A percentile compares a stretch with the other conserved stretches of the same genome.
These are phyloP conservation scores for Mortierella sp. DNA, from an alignment of 371 early-diverging fungal genomes.

Conservation along the genomic window DNA sequence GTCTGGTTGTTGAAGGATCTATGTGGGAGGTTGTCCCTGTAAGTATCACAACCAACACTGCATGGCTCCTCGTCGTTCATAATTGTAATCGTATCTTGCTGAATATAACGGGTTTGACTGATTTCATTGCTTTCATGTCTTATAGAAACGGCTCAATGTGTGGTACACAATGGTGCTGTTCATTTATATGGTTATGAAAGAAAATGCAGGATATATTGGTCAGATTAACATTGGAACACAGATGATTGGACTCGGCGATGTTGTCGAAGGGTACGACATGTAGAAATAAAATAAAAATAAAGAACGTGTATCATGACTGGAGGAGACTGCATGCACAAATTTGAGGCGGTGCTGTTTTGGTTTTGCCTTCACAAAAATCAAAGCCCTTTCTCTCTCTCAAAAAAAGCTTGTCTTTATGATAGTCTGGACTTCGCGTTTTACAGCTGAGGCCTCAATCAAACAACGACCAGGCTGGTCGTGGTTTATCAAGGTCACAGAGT, in stretches of 20 bases:
- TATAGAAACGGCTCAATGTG: slow-evolving; percentile 55
- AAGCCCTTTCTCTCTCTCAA: no score
- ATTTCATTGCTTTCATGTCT: not conserved
- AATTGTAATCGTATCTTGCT: no score
- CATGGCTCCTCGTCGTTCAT: no score
- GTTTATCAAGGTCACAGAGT: no score
- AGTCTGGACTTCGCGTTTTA: no score
- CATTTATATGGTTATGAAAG: slow-evolving; percentile 55
- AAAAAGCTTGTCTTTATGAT: no score
- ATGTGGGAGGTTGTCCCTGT: slow-evolving; percentile 57
- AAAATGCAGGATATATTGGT: slow-evolving; percentile 50
- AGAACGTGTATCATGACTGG: not conserved
- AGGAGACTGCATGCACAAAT: no score
- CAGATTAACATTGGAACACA: slow-evolving; percentile 50
- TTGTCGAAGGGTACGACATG: slow-evolving; percentile 51
- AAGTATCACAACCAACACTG: slow-evolving; percentile 8
- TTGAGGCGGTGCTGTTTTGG: no score
- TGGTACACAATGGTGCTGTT: slow-evolving; percentile 57
- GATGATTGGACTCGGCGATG: slow-evolving; percentile 45
- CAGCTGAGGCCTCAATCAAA: no score
- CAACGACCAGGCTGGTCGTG: no score
- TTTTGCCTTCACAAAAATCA: no score
- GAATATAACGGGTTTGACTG: not conserved
- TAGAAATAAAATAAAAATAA: slow-evolving; percentile 12
- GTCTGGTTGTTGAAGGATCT: slow-evolving; percentile 43